phyloP scores from a whole-genome alignment of 352 stramenopile genomes.

The Achlya hypogyna region DNA sequence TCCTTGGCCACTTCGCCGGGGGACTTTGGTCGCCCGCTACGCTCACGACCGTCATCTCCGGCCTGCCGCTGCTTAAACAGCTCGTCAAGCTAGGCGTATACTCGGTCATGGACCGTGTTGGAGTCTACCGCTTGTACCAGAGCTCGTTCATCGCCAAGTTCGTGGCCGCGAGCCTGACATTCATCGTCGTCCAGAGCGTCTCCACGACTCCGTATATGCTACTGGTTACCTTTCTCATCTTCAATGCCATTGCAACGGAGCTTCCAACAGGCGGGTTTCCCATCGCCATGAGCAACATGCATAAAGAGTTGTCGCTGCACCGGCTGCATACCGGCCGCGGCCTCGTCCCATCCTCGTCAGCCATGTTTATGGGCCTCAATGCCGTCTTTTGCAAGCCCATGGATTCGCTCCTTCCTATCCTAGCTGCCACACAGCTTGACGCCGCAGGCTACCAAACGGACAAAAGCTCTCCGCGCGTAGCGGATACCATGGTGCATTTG shows the following conservation, averaged over 20 bases:
- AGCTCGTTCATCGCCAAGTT: slow-evolving; percentile 4
- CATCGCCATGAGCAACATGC: slow-evolving; percentile 17
- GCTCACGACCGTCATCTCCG: background rate
- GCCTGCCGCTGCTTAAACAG: background rate
- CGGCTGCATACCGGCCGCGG: background rate
- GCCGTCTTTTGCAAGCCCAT: slow-evolving; percentile 21
- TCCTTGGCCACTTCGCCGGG: background rate
- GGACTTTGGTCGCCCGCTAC: background rate
- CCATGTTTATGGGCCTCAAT: slow-evolving; percentile 20
- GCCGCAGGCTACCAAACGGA: background rate
- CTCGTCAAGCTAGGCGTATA: background rate
- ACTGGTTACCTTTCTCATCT: background rate
- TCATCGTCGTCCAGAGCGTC: background rate
- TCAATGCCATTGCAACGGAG: slow-evolving; percentile 14
- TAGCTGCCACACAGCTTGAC: slow-evolving; percentile 6
- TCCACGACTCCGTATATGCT: background rate
- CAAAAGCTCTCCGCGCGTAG: background rate
- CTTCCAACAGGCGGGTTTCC: slow-evolving; percentile 11
- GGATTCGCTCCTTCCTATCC: slow-evolving; percentile 16
- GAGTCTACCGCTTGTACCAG: slow-evolving; percentile 6
- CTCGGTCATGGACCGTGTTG: slow-evolving; percentile 7
- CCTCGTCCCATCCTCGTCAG: background rate
- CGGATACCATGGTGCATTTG: background rate
- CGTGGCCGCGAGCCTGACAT: background rate
- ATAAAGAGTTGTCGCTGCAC: slow-evolving; percentile 1